A percentile compares a stretch with the other conserved stretches of the same genome.
phyloP scores from a whole-genome alignment of 2,329 filamentous ascomycete species.

The Xylariales sp. region DNA sequence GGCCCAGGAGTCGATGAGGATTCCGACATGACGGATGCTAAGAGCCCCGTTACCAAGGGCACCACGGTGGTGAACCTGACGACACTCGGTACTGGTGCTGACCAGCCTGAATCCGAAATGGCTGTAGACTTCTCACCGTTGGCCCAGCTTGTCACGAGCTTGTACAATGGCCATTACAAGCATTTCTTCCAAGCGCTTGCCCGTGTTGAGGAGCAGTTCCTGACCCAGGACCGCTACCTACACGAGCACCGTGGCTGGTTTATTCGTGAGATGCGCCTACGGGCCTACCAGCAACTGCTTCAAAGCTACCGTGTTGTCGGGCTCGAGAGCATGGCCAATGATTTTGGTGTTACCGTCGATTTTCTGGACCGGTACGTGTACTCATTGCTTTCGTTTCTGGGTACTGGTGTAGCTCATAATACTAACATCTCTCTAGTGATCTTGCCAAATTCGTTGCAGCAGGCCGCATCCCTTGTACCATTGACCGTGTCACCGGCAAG shows the following conservation, averaged over 20 bases:
- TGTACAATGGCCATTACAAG: slow-evolving; percentile 93
- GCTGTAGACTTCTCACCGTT: slow-evolving; percentile 87
- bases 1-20: slow-evolving; percentile 71
- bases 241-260: slow-evolving; percentile 97
- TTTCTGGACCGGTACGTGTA: slow-evolving; percentile 81
- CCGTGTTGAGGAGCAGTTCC: slow-evolving; percentile 87
- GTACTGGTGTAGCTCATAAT: no score
- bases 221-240: slow-evolving; percentile 90
- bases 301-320: slow-evolving; percentile 97
- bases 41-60: slow-evolving; percentile 41
- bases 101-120: slow-evolving; percentile 73
- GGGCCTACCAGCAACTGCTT: slow-evolving; percentile 92
- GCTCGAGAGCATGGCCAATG: slow-evolving; percentile 93
- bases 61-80: slow-evolving; percentile 84
- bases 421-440: no score
- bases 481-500: slow-evolving; percentile 93
- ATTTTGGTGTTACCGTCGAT: slow-evolving; percentile 95
- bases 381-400: no score
- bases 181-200: slow-evolving; percentile 89
- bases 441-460: slow-evolving; percentile 95
- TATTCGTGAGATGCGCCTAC: slow-evolving; percentile 94
- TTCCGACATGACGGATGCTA: slow-evolving; percentile 67
- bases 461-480: slow-evolving; percentile 91
- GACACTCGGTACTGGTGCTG: slow-evolving; percentile 64
- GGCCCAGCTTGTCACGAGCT: slow-evolving; percentile 79